Percentiles rank a stretch among this genome's conserved stretches.
Evolutionary conservation across 352 stramenopile species (phyloP).

Genomic region (Phytopythium montanum): DNA sequence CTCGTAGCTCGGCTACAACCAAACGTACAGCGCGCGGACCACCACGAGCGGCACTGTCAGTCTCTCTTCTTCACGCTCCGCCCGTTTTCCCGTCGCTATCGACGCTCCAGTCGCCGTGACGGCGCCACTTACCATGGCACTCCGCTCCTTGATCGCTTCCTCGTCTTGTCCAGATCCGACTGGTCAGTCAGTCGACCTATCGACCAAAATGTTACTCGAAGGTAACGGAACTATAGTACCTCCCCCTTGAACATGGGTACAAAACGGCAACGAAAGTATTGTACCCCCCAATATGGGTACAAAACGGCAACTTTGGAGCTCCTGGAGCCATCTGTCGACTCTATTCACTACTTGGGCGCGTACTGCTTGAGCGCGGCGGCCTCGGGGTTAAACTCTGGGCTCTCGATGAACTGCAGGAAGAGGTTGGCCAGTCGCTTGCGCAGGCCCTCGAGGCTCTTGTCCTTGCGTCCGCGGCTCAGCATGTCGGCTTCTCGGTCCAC

Average conservation of each 20-base stretch:
- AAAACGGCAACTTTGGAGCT: not conserved
- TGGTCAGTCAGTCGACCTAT: not conserved
- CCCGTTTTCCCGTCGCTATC: not conserved
- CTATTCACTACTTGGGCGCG: slow-evolving; percentile 3
- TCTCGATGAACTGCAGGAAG: slow-evolving; percentile 93
- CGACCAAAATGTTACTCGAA: not conserved
- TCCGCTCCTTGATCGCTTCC: not conserved
- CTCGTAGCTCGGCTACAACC: slow-evolving; percentile 73
- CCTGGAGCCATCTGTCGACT: no score
- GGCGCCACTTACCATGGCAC: slow-evolving; percentile 2
- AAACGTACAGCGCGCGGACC: not conserved
- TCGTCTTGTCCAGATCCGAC: slow-evolving; percentile 2
- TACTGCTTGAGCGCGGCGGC: slow-evolving; percentile 51
- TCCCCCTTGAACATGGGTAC: not conserved
- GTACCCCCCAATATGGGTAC: not conserved
- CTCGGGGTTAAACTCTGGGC: slow-evolving; percentile 92
- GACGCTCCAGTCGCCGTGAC: not conserved
- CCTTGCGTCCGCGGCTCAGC: slow-evolving; percentile 79
- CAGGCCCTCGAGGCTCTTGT: slow-evolving; percentile 79
- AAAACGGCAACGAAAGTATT: not conserved
- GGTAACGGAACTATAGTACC: not conserved
- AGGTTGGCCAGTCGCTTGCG: slow-evolving; percentile 84
- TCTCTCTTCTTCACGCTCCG: not conserved
- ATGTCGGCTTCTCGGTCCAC: slow-evolving; percentile 93
- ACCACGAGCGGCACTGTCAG: not conserved